phyloP scores from a whole-genome alignment of 495 filamentous ascomycete species.

The Jackrogersella minutella region DNA sequence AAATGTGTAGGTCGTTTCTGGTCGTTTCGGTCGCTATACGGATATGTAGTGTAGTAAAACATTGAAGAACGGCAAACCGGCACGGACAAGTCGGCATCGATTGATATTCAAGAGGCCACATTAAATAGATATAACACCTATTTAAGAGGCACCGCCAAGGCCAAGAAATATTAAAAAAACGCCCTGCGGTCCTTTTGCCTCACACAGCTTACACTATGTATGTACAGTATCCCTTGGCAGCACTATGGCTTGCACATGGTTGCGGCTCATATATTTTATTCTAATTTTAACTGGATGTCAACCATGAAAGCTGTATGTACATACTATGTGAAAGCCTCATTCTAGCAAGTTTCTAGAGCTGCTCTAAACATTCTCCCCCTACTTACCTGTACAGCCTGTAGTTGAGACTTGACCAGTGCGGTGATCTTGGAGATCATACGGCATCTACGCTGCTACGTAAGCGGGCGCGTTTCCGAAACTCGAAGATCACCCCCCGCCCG shows the following conservation, averaged over 20 bases:
- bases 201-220: neutral
- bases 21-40: too few species aligned
- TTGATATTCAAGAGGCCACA: slow-evolving; percentile 1
- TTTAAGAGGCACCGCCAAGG: slow-evolving; percentile 21
- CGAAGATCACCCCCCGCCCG: slow-evolving; percentile 8
- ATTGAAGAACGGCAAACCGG: slow-evolving; percentile 14
- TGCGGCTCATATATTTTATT: slow-evolving; percentile 23
- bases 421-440: slow-evolving; percentile 33
- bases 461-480: slow-evolving; percentile 31
- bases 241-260: neutral
- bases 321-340: neutral
- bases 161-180: slow-evolving; percentile 8
- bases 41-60: too few species aligned
- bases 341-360: neutral
- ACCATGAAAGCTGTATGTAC: neutral
- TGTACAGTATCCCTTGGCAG: slow-evolving; percentile 1
- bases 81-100: slow-evolving; percentile 18
- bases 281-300: slow-evolving; percentile 31
- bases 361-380: neutral
- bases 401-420: slow-evolving; percentile 17
- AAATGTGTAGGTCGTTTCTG: neutral
- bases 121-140: too few species aligned
- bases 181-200: neutral
- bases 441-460: slow-evolving; percentile 26
- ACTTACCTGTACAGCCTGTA: neutral